Evolutionary conservation across 2,329 filamentous ascomycete species (phyloP).

Genomic region (Exophiala dermatitidis): DNA sequence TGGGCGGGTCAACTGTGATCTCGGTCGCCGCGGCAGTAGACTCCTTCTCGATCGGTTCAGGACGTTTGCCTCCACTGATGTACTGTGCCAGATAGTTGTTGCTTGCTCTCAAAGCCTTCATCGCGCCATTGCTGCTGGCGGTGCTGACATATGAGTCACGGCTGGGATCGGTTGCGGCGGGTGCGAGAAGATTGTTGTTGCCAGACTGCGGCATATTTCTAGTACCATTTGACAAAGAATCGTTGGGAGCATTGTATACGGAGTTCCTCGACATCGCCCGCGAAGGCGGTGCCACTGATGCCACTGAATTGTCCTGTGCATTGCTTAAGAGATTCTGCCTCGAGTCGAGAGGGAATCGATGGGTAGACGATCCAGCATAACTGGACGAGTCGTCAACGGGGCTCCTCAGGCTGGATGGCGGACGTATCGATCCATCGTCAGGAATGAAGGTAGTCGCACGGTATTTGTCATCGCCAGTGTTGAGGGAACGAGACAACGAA

Average conservation of each 20-base stretch:
- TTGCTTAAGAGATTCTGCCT: conserved; percentile 49
- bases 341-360: conserved; percentile 32
- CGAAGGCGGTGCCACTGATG: conserved; percentile 45
- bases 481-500: conserved; percentile 70
- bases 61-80: conserved; percentile 31
- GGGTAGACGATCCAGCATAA: conserved; percentile 45
- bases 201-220: not conserved
- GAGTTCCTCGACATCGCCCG: conserved; percentile 13
- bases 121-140: conserved; percentile 28
- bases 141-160: conserved; percentile 26
- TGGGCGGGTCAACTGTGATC: conserved; percentile 11
- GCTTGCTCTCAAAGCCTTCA: conserved; percentile 31
- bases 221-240: not conserved
- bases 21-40: conserved; percentile 19
- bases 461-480: conserved; percentile 77
- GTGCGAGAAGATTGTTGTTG: conserved; percentile 20
- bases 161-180: conserved; percentile 3
- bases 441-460: conserved; percentile 53
- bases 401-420: conserved; percentile 32
- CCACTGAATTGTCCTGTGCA: conserved; percentile 52
- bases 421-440: conserved; percentile 39
- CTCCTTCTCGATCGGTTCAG: conserved; percentile 13
- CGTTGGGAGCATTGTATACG: conserved; percentile 4
- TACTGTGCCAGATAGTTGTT: conserved; percentile 36
- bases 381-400: conserved; percentile 46